phyloP scores from a whole-genome alignment of 2,329 filamentous ascomycete genomes.

The Colletotrichum plurivorum region DNA sequence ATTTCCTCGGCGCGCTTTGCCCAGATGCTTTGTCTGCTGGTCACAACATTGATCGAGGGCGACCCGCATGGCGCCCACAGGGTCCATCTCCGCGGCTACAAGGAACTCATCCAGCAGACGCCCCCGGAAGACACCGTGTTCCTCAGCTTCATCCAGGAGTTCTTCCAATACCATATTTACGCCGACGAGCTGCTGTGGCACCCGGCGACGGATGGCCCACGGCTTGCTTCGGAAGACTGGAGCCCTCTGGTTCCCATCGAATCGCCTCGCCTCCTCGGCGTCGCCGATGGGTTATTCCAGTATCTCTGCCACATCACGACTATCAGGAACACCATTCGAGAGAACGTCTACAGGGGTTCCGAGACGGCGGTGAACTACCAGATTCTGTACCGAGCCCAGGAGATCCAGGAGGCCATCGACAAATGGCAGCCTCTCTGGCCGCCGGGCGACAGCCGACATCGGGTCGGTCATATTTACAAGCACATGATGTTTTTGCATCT shows the following conservation, averaged over 20 bases:
- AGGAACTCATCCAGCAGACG: slow-evolving; percentile 75
- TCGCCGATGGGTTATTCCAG: slow-evolving; percentile 85
- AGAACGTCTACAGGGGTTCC: slow-evolving; percentile 71
- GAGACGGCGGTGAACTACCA: slow-evolving; percentile 82
- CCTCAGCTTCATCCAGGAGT: slow-evolving; percentile 75
- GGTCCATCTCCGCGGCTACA: slow-evolving; percentile 83
- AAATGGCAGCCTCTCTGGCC: slow-evolving; percentile 80
- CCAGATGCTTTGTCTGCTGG: slow-evolving; percentile 73
- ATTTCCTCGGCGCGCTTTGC: slow-evolving; percentile 70
- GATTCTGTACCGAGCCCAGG: slow-evolving; percentile 79
- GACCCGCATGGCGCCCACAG: slow-evolving; percentile 78
- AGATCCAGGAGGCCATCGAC: slow-evolving; percentile 81
- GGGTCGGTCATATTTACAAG: slow-evolving; percentile 72
- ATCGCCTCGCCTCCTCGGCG: slow-evolving; percentile 77
- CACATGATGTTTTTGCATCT: slow-evolving; percentile 78
- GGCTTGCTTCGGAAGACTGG: slow-evolving; percentile 61
- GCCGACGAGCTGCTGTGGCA: slow-evolving; percentile 74
- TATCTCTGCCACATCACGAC: slow-evolving; percentile 85
- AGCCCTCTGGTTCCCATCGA: slow-evolving; percentile 57
- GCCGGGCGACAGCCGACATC: slow-evolving; percentile 68
- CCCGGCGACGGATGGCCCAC: slow-evolving; percentile 54
- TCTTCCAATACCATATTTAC: slow-evolving; percentile 87
- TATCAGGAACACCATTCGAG: slow-evolving; percentile 81
- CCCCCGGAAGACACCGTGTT: slow-evolving; percentile 78
- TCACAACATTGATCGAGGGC: slow-evolving; percentile 71